Base-by-base conservation (phyloP, 495 filamentous ascomycete genomes). In the Aeminium ludgeri region DNA sequence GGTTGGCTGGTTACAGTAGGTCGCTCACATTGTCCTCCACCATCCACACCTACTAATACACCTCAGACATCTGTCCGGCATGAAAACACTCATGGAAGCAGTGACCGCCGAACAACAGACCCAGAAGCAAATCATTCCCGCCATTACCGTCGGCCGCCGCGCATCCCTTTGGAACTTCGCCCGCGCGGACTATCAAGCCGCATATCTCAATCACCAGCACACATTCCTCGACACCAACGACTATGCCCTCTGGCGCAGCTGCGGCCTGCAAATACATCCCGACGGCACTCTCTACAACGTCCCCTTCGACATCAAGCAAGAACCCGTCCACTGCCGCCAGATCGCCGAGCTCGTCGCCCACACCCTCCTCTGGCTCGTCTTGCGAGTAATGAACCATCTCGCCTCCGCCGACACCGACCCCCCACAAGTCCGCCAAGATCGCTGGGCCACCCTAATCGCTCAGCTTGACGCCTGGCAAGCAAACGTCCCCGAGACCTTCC, bases 101-200 rank as follows among this genome's bases (percentile, higher is more conserved):
- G n/a, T 50, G 10, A 38, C 27, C 19, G 25, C 25, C 27, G 13
- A 28, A 6, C 31, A 43, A n/a, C 40, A 42, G 28, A 20, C 10
- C 15, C 15, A n/a, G 13, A 6, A 10, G 15, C 20, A 23, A 30
- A 7, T 41, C 10, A 17, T 30, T 10, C 34, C 48, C n/a, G n/a
- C 33, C n/a, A 23, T 43, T 12, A 43, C 37, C 20, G 44, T 25
- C 12, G 70, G 71, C 3, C 61, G 69, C 2, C 66, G 55, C 48
- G 73, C 73, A 6, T 74, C 67, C 1, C 77, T 77, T 50, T 77
- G 73, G 73, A 77, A 77, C 47, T 74, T 76, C 54, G 73, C 73
- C 17, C 60, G 73, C 30, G 72, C 76, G 47, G 73, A 77, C 50
- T 72, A 74, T 52, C 58, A 76, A 11, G 70, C 73, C 54, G 38